These are phyloP conservation scores for Prunus davidiana DNA, from an alignment of 306 rosid genomes.

Conservation along the genomic window DNA sequence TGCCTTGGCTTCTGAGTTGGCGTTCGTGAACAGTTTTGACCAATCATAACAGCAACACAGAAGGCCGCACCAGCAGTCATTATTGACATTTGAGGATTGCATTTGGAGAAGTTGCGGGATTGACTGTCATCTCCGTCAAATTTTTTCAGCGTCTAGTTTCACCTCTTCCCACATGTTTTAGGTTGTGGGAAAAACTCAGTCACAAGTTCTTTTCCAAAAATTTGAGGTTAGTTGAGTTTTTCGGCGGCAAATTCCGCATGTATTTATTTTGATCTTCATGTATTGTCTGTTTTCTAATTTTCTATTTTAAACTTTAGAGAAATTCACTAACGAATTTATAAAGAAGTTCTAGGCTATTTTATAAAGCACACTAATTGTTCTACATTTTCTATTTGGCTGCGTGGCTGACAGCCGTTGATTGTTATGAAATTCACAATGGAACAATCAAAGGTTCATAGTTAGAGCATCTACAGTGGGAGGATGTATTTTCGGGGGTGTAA, in stretches of 20 bases:
- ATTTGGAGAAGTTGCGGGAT: not conserved
- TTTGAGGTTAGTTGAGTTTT: not conserved
- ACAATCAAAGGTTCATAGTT: too few relatives aligned
- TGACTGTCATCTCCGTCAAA: not conserved
- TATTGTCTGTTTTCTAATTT: not conserved
- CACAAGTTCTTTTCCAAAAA: not conserved
- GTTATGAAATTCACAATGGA: not conserved
- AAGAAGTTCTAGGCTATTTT: not conserved
- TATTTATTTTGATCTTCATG: not conserved
- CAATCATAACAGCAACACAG: conserved; percentile 11
- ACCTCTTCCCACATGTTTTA: not conserved
- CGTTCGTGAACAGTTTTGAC: conserved; percentile 36
- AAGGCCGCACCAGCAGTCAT: conserved; percentile 16
- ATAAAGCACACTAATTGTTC: not conserved
- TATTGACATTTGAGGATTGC: not conserved
- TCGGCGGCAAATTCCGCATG: not conserved
- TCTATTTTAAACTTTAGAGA: not conserved
- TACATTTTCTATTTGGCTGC: not conserved
- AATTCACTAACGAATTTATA: not conserved
- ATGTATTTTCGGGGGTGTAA: too few relatives aligned
- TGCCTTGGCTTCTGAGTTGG: conserved; percentile 82
- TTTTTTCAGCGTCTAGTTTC: not conserved
- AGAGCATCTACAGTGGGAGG: too few relatives aligned
- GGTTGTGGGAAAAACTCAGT: not conserved
- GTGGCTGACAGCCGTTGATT: not conserved